These are phyloP conservation scores for Cryptococcus sp. DNA, from an alignment of 1,284 basidiomycete species.

Conservation along the genomic window DNA sequence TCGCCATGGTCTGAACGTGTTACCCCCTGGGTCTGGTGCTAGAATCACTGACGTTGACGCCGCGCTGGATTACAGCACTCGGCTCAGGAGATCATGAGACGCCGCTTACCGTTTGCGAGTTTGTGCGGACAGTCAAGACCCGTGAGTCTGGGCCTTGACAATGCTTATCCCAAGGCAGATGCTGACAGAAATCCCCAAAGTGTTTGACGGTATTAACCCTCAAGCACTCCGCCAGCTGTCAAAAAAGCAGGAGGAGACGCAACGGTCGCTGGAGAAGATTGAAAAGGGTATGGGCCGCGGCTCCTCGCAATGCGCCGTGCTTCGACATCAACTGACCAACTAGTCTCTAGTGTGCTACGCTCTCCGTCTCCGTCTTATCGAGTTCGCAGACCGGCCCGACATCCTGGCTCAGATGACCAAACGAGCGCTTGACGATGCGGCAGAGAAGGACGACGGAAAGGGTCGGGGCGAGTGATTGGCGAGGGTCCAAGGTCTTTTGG, in stretches of 20 bases:
- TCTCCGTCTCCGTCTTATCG: constrained; percentile 44
- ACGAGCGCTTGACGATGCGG: constrained; percentile 45
- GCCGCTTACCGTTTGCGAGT: constrained; percentile 67
- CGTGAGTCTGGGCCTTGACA: constrained; percentile 53
- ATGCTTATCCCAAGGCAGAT: background rate
- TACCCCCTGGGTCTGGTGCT: too few species aligned
- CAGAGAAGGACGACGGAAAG: constrained; percentile 12
- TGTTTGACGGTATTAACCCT: constrained; percentile 38
- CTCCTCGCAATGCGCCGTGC: background rate
- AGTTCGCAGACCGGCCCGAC: constrained; percentile 49
- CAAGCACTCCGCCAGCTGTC: constrained; percentile 55
- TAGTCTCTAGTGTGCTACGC: constrained; percentile 45
- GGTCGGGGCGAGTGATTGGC: background rate
- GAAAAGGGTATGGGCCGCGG: constrained; percentile 73
- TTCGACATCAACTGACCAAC: background rate
- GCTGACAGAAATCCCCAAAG: constrained; percentile 15
- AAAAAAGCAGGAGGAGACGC: constrained; percentile 85
- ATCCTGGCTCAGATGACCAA: constrained; percentile 47
- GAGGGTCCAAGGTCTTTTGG: constrained; percentile 2
- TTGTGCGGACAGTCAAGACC: constrained; percentile 74
- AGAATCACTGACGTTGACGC: constrained; percentile 10
- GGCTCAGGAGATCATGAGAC: constrained; percentile 67
- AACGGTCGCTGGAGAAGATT: constrained; percentile 84
- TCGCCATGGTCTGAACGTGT: background rate
- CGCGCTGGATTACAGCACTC: constrained; percentile 44